Percentiles rank a stretch among this genome's conserved stretches.
These are phyloP conservation scores for Tilletia indica DNA, from an alignment of 1,284 basidiomycete genomes.

Conservation along the genomic window DNA sequence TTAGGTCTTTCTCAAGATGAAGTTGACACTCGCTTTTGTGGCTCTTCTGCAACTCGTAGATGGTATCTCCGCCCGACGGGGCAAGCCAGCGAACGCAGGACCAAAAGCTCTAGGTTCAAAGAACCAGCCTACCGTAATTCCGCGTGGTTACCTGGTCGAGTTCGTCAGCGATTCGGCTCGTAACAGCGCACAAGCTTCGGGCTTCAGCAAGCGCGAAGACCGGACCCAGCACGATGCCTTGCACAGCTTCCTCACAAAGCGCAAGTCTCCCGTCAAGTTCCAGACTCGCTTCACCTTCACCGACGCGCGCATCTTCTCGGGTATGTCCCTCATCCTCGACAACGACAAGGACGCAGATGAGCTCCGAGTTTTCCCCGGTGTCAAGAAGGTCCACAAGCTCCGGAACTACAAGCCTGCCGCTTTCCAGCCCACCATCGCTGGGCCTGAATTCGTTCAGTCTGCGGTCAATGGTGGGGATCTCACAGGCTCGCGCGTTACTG, in stretches of 20 bases:
- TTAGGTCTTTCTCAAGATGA: background rate
- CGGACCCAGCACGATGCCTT: constrained; percentile 31
- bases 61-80: background rate
- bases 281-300: constrained; percentile 36
- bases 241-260: constrained; percentile 34
- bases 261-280: constrained; percentile 28
- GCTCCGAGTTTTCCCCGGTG: constrained; percentile 32
- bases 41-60: constrained; percentile 1
- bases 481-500: constrained; percentile 17
- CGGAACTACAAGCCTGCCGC: constrained; percentile 33
- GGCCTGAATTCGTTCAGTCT: constrained; percentile 32
- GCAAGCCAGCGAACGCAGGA: background rate
- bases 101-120: background rate
- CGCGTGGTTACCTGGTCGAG: constrained; percentile 15
- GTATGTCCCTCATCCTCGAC: constrained; percentile 37
- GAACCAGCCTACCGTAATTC: constrained; percentile 2
- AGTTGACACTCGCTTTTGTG: constrained; percentile 4
- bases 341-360: constrained; percentile 33
- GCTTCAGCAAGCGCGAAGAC: constrained; percentile 14
- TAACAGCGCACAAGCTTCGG: background rate
- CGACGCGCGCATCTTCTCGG: constrained; percentile 36
- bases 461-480: constrained; percentile 22
- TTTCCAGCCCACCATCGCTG: constrained; percentile 31
- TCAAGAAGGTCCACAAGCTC: constrained; percentile 33
- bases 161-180: constrained; percentile 7